Base-by-base conservation (phyloP, 148 eudicot genomes). In the Chenopodium formosanum region DNA sequence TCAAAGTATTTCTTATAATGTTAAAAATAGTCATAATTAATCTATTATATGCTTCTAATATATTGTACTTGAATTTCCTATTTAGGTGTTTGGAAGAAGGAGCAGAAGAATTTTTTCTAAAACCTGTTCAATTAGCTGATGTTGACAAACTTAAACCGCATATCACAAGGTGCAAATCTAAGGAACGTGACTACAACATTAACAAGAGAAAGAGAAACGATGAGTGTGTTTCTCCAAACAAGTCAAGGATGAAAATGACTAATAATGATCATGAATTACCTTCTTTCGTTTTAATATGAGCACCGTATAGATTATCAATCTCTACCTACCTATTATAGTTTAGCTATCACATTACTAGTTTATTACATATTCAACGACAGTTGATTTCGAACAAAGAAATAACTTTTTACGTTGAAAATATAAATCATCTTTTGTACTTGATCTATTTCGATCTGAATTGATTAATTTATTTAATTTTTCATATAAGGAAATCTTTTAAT, bases 11-110 rank as follows among this genome's bases (percentile, higher is more conserved):
- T 6, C 8, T 40, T 40, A 40, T 34, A 40, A 40, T 40, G 0
- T 40, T 40, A 8, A 40, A 40, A 40, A 40, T 40, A 40, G 44
- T 40, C 44, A 6, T 40, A 40, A 37, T 50, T 50, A 11, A 50
- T 50, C 53, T 50, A 50, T 12, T 50, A 50, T 12, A 12, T 13
- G 2, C 1, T 11, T 50, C 58, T 44, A 74, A 13, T 4, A 46
- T 77, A 44, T 70, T 70, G 22, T 52, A 22, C 27, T 71, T 63
- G n/a, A 63, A 73, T 29, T 20, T 27, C 17, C 7, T 74, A 31
- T 4, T 53, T 79, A 92, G 92, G 84, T 92, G 95, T 79, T 74
- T 92, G 84, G 95, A 92, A 77, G 90, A 89, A 50, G 92, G 93
- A 74, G 93, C 96, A 32, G 88, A 92, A 47, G 91, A 91, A 72